Percentiles rank a stretch among this genome's conserved stretches.
These are phyloP conservation scores for Adansonia madagascariensis DNA, from an alignment of 441 rosid genomes.

Conservation along the genomic window DNA sequence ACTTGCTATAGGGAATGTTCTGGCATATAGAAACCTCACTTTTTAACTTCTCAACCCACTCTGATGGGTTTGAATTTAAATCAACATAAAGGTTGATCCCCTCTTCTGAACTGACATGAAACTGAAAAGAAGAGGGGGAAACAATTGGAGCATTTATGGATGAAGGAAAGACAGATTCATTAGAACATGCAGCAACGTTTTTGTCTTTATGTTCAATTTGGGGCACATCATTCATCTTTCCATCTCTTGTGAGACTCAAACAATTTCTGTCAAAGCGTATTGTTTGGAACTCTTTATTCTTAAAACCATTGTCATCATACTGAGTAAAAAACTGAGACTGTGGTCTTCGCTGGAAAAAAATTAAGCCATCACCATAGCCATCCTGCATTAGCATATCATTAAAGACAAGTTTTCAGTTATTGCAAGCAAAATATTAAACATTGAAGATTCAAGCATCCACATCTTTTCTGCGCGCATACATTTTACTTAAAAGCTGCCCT, in stretches of 20 bases:
- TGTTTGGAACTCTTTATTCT: constrained; percentile 39
- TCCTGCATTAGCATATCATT: constrained; percentile 31
- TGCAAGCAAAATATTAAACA: constrained; percentile 6
- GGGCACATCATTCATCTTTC: constrained; percentile 32
- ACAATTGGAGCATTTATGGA: constrained; percentile 25
- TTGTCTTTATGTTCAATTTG: constrained; percentile 33
- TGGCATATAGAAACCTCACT: constrained; percentile 56
- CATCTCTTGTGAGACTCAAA: constrained; percentile 25
- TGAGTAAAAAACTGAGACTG: constrained; percentile 40
- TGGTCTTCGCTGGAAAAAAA: constrained; percentile 35
- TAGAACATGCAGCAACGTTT: constrained; percentile 38
- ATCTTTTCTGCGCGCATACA: background rate
- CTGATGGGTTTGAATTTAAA: constrained; percentile 65
- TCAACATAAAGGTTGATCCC: constrained; percentile 87
- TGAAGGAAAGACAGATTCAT: constrained; percentile 31
- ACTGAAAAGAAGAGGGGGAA: constrained; percentile 67
- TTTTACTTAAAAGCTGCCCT: background rate
- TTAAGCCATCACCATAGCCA: constrained; percentile 30
- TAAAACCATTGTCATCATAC: constrained; percentile 35
- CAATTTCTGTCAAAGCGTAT: constrained; percentile 28
- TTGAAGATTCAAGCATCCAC: constrained; percentile 9
- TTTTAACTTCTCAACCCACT: constrained; percentile 66
- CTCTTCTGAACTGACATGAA: constrained; percentile 64
- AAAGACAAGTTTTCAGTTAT: background rate
- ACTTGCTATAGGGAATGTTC: constrained; percentile 26